phyloP scores from a whole-genome alignment of 2,329 filamentous ascomycete species.

The Xylaria sp. region DNA sequence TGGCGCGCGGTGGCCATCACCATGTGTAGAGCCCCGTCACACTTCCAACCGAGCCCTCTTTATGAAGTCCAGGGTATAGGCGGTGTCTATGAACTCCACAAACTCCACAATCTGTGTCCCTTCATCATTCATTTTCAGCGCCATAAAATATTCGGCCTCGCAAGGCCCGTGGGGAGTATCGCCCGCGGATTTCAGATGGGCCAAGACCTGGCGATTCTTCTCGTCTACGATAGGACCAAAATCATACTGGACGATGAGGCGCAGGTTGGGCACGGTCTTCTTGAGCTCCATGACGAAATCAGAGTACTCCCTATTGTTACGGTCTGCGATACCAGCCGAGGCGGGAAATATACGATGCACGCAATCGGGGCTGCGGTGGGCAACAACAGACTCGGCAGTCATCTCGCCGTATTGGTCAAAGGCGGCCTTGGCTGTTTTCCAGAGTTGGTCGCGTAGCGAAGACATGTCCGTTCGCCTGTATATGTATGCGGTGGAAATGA shows the following conservation, averaged over 20 bases:
- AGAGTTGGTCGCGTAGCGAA: constrained; percentile 13
- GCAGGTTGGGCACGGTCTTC: constrained; percentile 13
- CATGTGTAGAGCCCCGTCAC: neutral
- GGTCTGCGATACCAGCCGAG: constrained; percentile 7
- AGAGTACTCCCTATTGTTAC: constrained; percentile 18
- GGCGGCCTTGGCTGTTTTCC: constrained; percentile 16
- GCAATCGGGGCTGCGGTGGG: constrained; percentile 17
- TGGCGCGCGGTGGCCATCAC: too few relatives aligned
- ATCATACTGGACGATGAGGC: constrained; percentile 14
- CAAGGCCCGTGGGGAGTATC: constrained; percentile 10
- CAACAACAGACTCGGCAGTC: constrained; percentile 17
- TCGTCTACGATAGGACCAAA: constrained; percentile 19
- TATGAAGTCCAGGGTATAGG: constrained; percentile 9
- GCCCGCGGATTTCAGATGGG: constrained; percentile 13
- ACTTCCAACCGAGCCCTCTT: constrained; percentile 12
- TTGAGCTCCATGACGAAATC: constrained; percentile 23
- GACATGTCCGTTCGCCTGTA: neutral
- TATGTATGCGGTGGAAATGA: neutral
- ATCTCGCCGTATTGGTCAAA: constrained; percentile 18
- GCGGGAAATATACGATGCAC: constrained; percentile 18
- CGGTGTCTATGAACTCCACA: constrained; percentile 19
- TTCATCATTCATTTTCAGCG: constrained; percentile 19
- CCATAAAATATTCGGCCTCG: constrained; percentile 19
- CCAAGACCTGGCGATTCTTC: constrained; percentile 8
- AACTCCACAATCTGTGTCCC: constrained; percentile 18